Conservation (phyloP, 202 grass and related monocot genomes). For the Eragrostis tef region DNA sequence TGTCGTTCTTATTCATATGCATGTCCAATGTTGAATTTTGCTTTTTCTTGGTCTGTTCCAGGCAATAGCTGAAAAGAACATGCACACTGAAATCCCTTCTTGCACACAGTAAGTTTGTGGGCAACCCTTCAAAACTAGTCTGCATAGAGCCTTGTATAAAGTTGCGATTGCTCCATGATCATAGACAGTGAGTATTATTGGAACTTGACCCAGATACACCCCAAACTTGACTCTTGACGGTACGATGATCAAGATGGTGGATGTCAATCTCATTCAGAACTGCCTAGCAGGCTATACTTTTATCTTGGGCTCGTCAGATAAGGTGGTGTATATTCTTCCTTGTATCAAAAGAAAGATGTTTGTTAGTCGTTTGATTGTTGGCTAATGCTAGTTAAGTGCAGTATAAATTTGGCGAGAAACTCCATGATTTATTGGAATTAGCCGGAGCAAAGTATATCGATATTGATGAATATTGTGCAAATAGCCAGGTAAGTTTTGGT, state of each 20-base stretch:
- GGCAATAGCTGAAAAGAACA: constrained; percentile 71
- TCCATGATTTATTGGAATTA: constrained; percentile 64
- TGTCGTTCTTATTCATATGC: constrained; percentile 1
- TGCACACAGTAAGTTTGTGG: constrained; percentile 70
- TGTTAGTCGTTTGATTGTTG: constrained; percentile 28
- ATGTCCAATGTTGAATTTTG: constrained; percentile 36
- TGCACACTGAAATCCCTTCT: constrained; percentile 72
- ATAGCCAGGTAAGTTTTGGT: constrained; percentile 68
- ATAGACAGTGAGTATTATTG: constrained; percentile 38
- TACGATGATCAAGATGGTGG: constrained; percentile 68
- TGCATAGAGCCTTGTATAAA: constrained; percentile 28
- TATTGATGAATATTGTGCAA: constrained; percentile 74
- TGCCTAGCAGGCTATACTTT: constrained; percentile 73
- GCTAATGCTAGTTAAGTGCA: constrained; percentile 49
- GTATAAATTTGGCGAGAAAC: constrained; percentile 90
- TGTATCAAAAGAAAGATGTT: constrained; percentile 26
- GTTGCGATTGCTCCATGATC: constrained; percentile 19
- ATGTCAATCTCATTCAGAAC: constrained; percentile 60
- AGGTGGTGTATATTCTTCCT: constrained; percentile 57
- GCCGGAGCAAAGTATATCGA: constrained; percentile 72
- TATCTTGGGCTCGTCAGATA: constrained; percentile 68
- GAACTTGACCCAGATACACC: constrained; percentile 67
- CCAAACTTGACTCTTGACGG: constrained; percentile 74
- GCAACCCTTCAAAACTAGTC: constrained; percentile 28
- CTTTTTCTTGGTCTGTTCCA: constrained; percentile 47